phyloP scores from a whole-genome alignment of 192 early-diverging fungal species.

The Umbelopsis ramanniana region DNA sequence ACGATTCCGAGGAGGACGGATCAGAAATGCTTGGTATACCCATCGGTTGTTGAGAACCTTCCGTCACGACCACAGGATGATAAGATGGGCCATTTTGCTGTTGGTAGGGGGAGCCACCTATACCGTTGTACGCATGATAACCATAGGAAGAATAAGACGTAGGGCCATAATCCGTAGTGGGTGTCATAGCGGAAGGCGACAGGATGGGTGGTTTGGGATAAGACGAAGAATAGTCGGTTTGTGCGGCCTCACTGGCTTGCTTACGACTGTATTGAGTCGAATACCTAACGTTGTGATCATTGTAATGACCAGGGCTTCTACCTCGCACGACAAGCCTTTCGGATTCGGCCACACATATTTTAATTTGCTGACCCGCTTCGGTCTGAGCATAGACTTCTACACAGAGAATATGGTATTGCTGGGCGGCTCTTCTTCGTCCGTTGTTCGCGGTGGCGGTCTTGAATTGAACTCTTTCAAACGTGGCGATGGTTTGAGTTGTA shows the following conservation, averaged over 20 bases:
- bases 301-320: constrained; percentile 89
- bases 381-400: constrained; percentile 74
- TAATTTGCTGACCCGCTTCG: constrained; percentile 50
- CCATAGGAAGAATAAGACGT: background rate
- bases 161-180: background rate
- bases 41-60: constrained; percentile 23
- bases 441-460: constrained; percentile 94
- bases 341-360: constrained; percentile 67
- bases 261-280: constrained; percentile 13
- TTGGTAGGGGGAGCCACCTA: constrained; percentile 15
- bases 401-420: constrained; percentile 84
- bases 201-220: constrained; percentile 21
- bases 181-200: background rate
- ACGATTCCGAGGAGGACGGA: constrained; percentile 38
- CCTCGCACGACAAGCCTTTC: constrained; percentile 85
- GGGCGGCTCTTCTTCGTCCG: constrained; percentile 84
- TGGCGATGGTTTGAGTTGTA: constrained; percentile 54
- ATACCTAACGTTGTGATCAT: constrained; percentile 44
- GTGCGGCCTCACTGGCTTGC: background rate
- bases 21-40: constrained; percentile 47
- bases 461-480: constrained; percentile 93
- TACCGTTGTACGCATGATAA: constrained; percentile 4
- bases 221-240: background rate
- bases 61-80: constrained; percentile 32
- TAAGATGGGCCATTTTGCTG: constrained; percentile 29